Conservation (phyloP, 73 alveolate genomes). For the Paramecium sexaurelia region DNA sequence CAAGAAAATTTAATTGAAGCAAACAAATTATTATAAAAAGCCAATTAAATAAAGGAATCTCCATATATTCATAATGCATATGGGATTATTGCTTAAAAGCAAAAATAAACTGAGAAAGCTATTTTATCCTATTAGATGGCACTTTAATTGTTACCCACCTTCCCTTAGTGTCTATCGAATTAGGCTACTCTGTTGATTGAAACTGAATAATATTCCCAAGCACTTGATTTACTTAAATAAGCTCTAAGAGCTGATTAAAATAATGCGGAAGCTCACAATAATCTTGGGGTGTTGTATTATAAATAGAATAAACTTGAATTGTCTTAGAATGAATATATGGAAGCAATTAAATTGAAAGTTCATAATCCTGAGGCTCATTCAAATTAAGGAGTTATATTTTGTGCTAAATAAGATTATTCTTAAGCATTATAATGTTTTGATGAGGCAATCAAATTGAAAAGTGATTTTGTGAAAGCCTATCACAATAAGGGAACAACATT, state of each 20-base stretch:
- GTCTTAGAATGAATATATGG: conserved; percentile 18
- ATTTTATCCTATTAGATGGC: background rate
- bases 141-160: background rate
- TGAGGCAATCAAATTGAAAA: conserved; percentile 56
- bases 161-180: conserved; percentile 5
- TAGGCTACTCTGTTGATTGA: conserved; percentile 33
- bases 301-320: conserved; percentile 23
- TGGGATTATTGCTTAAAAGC: conserved; percentile 31
- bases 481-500: conserved; percentile 53
- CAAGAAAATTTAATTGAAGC: conserved; percentile 22
- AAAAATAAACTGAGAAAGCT: background rate
- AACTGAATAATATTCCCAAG: background rate
- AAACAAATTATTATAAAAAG: background rate
- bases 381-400: conserved; percentile 41
- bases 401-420: background rate
- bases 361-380: conserved; percentile 59
- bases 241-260: background rate
- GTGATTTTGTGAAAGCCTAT: conserved; percentile 57
- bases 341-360: conserved; percentile 27
- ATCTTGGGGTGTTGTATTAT: conserved; percentile 21
- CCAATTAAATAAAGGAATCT: background rate
- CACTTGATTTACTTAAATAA: background rate
- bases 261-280: conserved; percentile 48
- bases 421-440: conserved; percentile 57
- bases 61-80: conserved; percentile 31